Conservation (phyloP, 1,284 basidiomycete genomes). For the Ganoderma meredithae region DNA sequence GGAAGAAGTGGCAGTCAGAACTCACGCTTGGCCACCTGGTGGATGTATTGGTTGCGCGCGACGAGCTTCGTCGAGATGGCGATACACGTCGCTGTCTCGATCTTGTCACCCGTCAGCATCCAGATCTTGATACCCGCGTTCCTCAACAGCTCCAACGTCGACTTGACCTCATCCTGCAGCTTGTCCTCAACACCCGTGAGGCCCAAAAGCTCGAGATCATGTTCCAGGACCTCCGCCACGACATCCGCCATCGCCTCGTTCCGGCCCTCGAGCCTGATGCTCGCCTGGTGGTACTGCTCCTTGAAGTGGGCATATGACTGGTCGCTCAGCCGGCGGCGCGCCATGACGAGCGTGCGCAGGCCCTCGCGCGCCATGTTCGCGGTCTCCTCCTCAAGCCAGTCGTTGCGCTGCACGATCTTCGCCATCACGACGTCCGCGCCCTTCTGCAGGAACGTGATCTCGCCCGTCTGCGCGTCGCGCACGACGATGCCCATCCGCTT, state of each 20-base stretch:
- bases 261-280: conserved; percentile 78
- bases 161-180: conserved; percentile 95
- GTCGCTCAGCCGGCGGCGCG: conserved; percentile 76
- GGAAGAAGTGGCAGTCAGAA: conserved; percentile 27
- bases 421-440: conserved; percentile 99
- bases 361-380: conserved; percentile 99
- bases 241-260: conserved; percentile 84
- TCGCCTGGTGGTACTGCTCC: conserved; percentile 79
- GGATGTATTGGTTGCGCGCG: conserved; percentile 96
- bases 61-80: conserved; percentile 98
- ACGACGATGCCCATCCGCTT: conserved; percentile 99
- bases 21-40: conserved; percentile 93
- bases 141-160: conserved; percentile 90
- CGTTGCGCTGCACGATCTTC: conserved; percentile 93
- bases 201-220: conserved; percentile 91
- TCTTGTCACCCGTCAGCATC: conserved; percentile 99
- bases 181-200: conserved; percentile 99
- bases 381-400: conserved; percentile 99
- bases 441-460: conserved; percentile 93
- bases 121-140: conserved; percentile 99
- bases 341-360: conserved; percentile 93
- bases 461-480: conserved; percentile 76
- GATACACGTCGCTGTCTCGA: conserved; percentile 98
- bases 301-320: conserved; percentile 83
- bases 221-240: conserved; percentile 83